A percentile compares a stretch with the other conserved stretches of the same genome.
Conservation (phyloP, 2,329 filamentous ascomycete species). For the Aureobasidium sp. region DNA sequence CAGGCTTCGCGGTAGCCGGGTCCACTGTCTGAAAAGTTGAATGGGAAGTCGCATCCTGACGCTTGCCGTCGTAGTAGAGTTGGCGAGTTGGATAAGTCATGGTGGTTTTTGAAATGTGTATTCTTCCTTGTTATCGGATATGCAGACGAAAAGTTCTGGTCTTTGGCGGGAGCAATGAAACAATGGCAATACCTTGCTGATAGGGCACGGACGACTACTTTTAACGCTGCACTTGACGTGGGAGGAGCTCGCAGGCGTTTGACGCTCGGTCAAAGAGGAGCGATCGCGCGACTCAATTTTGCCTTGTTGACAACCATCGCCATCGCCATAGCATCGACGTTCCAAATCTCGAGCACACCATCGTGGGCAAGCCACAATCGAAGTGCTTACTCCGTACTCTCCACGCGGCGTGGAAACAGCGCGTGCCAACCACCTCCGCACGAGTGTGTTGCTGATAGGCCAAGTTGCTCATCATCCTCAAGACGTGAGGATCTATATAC, state of each 20-base stretch:
- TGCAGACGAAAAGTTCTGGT: background rate
- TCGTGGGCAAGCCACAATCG: background rate
- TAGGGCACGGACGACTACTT: background rate
- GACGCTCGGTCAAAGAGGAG: background rate
- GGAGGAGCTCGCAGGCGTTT: background rate
- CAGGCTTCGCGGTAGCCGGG: constrained; percentile 61
- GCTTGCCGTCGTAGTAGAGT: constrained; percentile 69
- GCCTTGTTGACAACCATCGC: background rate
- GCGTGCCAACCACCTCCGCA: background rate
- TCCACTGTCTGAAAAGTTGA: constrained; percentile 66
- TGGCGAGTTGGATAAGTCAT: constrained; percentile 15
- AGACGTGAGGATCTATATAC: background rate
- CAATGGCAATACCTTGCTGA: background rate
- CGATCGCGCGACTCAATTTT: background rate
- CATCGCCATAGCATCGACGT: background rate
- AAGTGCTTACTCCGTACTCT: background rate
- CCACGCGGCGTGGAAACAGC: background rate
- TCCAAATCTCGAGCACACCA: background rate
- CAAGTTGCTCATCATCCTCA: background rate
- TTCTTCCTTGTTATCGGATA: background rate
- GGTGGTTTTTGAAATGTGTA: background rate
- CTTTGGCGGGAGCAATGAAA: background rate
- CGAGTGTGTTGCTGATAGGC: background rate
- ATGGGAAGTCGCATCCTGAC: constrained; percentile 53
- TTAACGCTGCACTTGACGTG: background rate